These are phyloP conservation scores for Arctostaphylos glauca DNA, from an alignment of 148 eudicot genomes.

Conservation along the genomic window DNA sequence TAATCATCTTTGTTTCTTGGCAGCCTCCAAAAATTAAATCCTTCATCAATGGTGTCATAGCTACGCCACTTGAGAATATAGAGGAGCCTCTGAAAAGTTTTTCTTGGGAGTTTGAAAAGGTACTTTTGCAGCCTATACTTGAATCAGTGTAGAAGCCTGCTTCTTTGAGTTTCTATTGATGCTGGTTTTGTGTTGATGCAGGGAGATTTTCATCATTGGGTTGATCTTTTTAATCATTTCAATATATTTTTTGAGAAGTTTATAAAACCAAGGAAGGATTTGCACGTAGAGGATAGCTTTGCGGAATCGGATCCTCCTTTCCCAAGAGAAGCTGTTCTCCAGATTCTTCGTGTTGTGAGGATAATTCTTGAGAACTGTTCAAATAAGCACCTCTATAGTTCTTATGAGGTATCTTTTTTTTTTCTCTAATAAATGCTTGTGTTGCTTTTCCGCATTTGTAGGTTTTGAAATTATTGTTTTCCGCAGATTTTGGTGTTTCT, in stretches of 20 bases:
- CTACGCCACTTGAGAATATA: constrained; percentile 73
- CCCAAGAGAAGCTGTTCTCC: constrained; percentile 91
- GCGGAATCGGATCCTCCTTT: constrained; percentile 81
- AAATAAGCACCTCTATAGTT: constrained; percentile 89
- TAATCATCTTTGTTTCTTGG: constrained; percentile 23
- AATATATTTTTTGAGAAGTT: constrained; percentile 85
- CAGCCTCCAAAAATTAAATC: constrained; percentile 91
- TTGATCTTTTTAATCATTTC: constrained; percentile 87
- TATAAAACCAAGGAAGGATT: constrained; percentile 82
- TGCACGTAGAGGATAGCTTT: constrained; percentile 73
- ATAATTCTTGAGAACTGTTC: constrained; percentile 86
- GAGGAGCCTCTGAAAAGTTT: constrained; percentile 75
- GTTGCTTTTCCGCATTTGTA: background rate
- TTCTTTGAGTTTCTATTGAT: constrained; percentile 21
- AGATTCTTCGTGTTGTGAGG: constrained; percentile 80
- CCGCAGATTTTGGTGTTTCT: background rate
- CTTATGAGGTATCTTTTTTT: constrained; percentile 68
- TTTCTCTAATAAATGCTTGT: background rate
- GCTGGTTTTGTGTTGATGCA: constrained; percentile 37
- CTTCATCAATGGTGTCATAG: constrained; percentile 65
- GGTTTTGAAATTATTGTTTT: no score
- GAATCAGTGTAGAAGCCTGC: background rate
- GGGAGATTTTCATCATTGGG: constrained; percentile 98
- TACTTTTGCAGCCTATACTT: constrained; percentile 20
- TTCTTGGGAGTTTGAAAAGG: constrained; percentile 98